A percentile compares a stretch with the other conserved stretches of the same genome.
phyloP scores from a whole-genome alignment of 352 stramenopile species.

The Sclerospora graminicola region DNA sequence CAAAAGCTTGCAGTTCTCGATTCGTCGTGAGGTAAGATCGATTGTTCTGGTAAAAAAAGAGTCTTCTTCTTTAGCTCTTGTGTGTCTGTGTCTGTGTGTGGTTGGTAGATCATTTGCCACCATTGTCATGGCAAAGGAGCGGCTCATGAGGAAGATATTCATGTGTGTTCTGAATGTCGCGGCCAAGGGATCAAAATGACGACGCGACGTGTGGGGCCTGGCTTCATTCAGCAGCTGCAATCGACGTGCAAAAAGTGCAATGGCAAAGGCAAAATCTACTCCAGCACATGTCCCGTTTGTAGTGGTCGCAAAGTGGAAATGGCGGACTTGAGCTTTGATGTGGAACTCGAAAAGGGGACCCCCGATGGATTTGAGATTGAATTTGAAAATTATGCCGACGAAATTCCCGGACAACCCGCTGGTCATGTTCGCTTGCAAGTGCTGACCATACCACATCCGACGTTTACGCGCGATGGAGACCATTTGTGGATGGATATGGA shows the following conservation, averaged over 20 bases:
- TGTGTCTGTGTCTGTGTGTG: too few species aligned
- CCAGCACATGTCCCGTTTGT: constrained; percentile 86
- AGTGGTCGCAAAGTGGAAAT: constrained; percentile 83
- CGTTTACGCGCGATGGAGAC: constrained; percentile 91
- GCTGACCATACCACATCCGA: constrained; percentile 65
- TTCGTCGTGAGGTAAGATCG: constrained; percentile 63
- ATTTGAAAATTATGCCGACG: constrained; percentile 88
- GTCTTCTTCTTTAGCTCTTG: too few species aligned
- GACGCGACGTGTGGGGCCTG: constrained; percentile 54
- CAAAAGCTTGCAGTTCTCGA: constrained; percentile 90
- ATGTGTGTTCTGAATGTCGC: constrained; percentile 88
- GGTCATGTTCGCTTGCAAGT: constrained; percentile 92
- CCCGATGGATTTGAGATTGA: constrained; percentile 88
- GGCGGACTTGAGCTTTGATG: constrained; percentile 92
- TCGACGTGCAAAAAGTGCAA: constrained; percentile 85
- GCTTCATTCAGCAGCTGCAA: constrained; percentile 87
- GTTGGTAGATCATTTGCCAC: constrained; percentile 81
- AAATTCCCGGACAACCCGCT: constrained; percentile 82
- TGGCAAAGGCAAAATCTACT: constrained; percentile 89
- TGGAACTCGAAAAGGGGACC: constrained; percentile 93
- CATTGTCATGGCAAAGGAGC: constrained; percentile 88
- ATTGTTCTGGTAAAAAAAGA: not conserved
- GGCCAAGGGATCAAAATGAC: constrained; percentile 89
- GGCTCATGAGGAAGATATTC: constrained; percentile 86
- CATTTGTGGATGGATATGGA: constrained; percentile 93